Evolutionary conservation across 176 grass and related monocot species (phyloP), one percentile per base, ranked within the genome.

Genomic region (Bothriochloa decipiens): DNA sequence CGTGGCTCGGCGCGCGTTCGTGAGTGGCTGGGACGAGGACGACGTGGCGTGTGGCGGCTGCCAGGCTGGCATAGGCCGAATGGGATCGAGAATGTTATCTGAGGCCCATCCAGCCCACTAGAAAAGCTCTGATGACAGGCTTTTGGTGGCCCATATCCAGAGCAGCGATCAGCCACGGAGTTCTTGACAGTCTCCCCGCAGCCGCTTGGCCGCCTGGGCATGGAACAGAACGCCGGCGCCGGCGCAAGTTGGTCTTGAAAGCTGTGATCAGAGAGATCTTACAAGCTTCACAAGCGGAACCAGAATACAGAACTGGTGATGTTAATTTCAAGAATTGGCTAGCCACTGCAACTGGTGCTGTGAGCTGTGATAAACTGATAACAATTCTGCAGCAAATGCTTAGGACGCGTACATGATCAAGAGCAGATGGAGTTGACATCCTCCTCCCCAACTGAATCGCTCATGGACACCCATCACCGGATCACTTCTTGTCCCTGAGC

Each of bases 401-500:
- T 52, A 53, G 50, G 17, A 53, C 55, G n/a, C 60, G 23, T 13
- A 27, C 60, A 26, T 26, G 60, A 27, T 63, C 60, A 25, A 61
- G 57, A 61, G n/a, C 57, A 61, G 53, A 22, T 17, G 1, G 18
- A 23, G 57, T 11, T 9, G n/a, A 42, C 37, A 5, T 32, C 29
- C 29, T 32, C 29, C 29, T 32, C 2, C 29, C 29, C 29, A 32
- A 32, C 29, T 32, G 29, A 32, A 32, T 32, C 29, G 2, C 29
- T 32, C 29, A 2, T 2, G 36, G 3, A 0, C 39, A 40, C 39
- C 39, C 0, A 8, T 10, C 33, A 9, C 4, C 26, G 72, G 72
- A 15, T 17, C 22, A 78, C 70, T 49, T 58, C 63, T 89, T 86
- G 83, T 85, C 70, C 78, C 81, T 82, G 65, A 82, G 50, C 18